Evolutionary conservation across 345 rosid species (phyloP).

Genomic region (Hibiscus mutabilis): DNA sequence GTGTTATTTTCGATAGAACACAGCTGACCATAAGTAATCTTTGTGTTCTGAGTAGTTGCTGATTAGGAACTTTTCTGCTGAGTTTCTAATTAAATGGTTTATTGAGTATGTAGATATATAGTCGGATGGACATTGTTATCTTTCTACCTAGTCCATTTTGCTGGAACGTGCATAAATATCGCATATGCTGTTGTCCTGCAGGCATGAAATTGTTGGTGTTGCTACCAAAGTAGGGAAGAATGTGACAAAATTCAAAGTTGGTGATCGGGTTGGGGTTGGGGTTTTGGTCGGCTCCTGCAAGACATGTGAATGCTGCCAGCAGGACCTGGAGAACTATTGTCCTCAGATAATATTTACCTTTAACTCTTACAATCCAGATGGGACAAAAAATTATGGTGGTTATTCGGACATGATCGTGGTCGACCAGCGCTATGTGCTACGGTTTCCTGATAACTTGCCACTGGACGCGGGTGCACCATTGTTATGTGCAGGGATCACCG

Average conservation of each 20-base stretch:
- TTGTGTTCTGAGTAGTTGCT: background rate
- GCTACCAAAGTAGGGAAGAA: conserved; percentile 57
- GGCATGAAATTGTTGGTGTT: conserved; percentile 80
- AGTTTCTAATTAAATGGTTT: background rate
- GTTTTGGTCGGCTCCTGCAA: conserved; percentile 63
- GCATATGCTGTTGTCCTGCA: conserved; percentile 18
- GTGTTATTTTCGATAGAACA: background rate
- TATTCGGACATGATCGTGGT: conserved; percentile 69
- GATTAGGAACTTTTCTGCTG: background rate
- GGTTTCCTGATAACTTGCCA: conserved; percentile 60
- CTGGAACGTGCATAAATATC: background rate
- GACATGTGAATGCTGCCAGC: conserved; percentile 65
- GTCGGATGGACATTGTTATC: background rate
- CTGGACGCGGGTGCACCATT: conserved; percentile 65
- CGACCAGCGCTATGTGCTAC: conserved; percentile 57
- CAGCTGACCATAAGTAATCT: background rate
- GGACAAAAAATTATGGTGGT: conserved; percentile 64
- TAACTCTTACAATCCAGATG: conserved; percentile 41
- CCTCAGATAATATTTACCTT: conserved; percentile 47
- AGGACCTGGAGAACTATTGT: conserved; percentile 75
- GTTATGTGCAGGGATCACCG: conserved; percentile 82
- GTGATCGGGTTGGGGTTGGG: conserved; percentile 74
- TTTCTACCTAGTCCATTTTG: background rate
- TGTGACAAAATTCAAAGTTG: conserved; percentile 58
- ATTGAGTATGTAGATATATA: background rate